These are phyloP conservation scores for Verticillium isaacii DNA, from an alignment of 2,329 filamentous ascomycete species.

Conservation along the genomic window DNA sequence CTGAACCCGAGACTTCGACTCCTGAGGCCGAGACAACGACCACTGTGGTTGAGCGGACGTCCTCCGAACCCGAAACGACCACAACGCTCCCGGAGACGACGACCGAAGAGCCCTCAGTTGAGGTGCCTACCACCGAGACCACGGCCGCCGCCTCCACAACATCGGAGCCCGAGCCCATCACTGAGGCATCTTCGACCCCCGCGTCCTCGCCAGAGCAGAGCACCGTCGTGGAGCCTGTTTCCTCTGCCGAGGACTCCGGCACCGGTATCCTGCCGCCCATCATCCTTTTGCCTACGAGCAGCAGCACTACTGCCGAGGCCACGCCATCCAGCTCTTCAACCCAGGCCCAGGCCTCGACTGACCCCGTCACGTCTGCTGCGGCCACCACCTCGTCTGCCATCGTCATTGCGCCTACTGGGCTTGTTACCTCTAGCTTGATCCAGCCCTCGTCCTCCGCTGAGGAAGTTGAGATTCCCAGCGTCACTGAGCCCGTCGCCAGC, in stretches of 20 bases:
- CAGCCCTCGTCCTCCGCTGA: conserved; percentile 7
- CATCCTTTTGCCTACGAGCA: conserved; percentile 12
- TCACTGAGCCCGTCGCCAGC: conserved; percentile 7
- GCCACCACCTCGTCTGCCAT: conserved; percentile 17
- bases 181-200: conserved; percentile 5
- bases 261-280: conserved; percentile 10
- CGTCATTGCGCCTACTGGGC: conserved; percentile 24
- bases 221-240: conserved; percentile 3
- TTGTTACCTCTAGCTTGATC: conserved; percentile 17
- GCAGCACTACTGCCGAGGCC: conserved; percentile 9
- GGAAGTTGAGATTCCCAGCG: conserved; percentile 1
- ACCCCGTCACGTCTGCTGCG: not conserved
- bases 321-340: conserved; percentile 1
- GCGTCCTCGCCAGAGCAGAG: conserved; percentile 6
- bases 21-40: not conserved
- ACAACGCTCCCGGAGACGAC: conserved; percentile 11
- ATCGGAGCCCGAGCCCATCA: not conserved
- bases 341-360: conserved; percentile 2
- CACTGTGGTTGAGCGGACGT: not conserved
- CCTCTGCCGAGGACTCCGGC: not conserved
- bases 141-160: not conserved
- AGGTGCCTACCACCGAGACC: not conserved
- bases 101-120: not conserved
- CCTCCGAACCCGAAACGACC: not conserved
- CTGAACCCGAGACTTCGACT: conserved; percentile 4